Evolutionary conservation across 2,329 filamentous ascomycete genomes (phyloP), one percentile per base, ranked within the genome.

Genomic region (Colletotrichum sp.): DNA sequence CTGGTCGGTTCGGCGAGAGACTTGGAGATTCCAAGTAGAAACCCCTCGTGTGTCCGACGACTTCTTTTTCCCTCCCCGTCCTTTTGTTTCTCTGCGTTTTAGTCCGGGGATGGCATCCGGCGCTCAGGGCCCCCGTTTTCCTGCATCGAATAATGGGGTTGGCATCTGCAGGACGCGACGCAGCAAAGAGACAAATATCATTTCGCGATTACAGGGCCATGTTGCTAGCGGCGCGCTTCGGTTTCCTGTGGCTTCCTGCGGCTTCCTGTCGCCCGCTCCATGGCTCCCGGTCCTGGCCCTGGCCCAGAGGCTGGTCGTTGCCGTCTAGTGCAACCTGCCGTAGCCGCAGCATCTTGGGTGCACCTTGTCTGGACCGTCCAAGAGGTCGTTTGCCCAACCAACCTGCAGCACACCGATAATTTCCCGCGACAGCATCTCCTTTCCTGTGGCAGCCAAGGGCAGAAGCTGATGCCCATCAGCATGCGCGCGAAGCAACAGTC

Each of bases 341-440:
- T 36, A 73, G 59, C 70, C 54, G 38, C 66, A 65, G 66, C 54
- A 21, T 70, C 70, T 72, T 73, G 70, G 70, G 38, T 61, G 16
- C 47, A 69, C 66, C 70, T 70, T 70, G 66, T 65, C 70, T 21
- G 31, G 61, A 16, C 66, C 51, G 51, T 58, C 33, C 61, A 34
- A n/a, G 34, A 43, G 9, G 67, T 43, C 33, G 27, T 34, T 68
- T 16, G 29, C 55, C 47, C 54, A 51, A 51, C 43, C n/a, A 51
- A 51, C n/a, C 36, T 38, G 54, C 65, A 59, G 59, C 57, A 59
- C 51, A 65, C 47, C 18, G 47, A 69, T 57, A 51, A 58, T 63
- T 72, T 72, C 58, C 47, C 66, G 57, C 34, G 12, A n/a, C 24
- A 43, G 12, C 34, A 24, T 16, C 43, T 31, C 57, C n/a, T 51